A percentile compares a stretch with the other conserved stretches of the same genome.
These are phyloP conservation scores for Colletotrichum navitas DNA, from an alignment of 2,329 filamentous ascomycete species.

Conservation along the genomic window DNA sequence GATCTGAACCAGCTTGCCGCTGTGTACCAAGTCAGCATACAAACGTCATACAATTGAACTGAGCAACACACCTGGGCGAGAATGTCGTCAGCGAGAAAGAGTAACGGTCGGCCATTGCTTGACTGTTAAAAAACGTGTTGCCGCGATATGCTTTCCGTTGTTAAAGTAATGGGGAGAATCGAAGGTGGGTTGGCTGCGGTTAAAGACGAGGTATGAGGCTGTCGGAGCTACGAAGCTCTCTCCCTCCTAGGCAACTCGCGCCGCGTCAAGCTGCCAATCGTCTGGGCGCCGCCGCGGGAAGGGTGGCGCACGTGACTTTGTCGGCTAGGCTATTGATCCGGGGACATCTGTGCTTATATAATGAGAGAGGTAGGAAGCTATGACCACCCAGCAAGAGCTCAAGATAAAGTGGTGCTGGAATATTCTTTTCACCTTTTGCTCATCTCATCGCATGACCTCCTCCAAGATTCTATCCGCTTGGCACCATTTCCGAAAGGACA, in stretches of 20 bases:
- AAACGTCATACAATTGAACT: slow-evolving; percentile 39
- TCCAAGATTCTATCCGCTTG: slow-evolving; percentile 12
- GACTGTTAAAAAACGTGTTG: slow-evolving; percentile 20
- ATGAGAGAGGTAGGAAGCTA: slow-evolving; percentile 18
- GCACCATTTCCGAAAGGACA: slow-evolving; percentile 30
- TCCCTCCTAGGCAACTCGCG: slow-evolving; percentile 44
- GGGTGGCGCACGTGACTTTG: slow-evolving; percentile 20
- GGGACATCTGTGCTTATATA: slow-evolving; percentile 5
- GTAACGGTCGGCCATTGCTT: slow-evolving; percentile 94
- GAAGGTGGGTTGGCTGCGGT: slow-evolving; percentile 36
- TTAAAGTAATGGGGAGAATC: slow-evolving; percentile 29
- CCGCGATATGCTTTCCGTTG: slow-evolving; percentile 11
- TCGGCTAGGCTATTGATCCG: slow-evolving; percentile 27
- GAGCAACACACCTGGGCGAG: slow-evolving; percentile 87
- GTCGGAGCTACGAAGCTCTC: slow-evolving; percentile 42
- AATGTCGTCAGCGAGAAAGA: slow-evolving; percentile 99
- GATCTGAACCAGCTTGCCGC: slow-evolving; percentile 99
- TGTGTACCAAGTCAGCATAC: slow-evolving; percentile 62
- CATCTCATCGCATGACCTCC: background rate
- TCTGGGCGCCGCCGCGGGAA: slow-evolving; percentile 8
- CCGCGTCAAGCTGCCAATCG: slow-evolving; percentile 44
- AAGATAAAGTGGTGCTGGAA: slow-evolving; percentile 41
- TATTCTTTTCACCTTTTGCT: slow-evolving; percentile 26
- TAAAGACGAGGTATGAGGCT: slow-evolving; percentile 40
- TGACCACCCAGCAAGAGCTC: slow-evolving; percentile 32